Evolutionary conservation across 805 yeast genomes (phyloP), one percentile per base, ranked within the genome.

Genomic region (Yamadazyma ubonensis): DNA sequence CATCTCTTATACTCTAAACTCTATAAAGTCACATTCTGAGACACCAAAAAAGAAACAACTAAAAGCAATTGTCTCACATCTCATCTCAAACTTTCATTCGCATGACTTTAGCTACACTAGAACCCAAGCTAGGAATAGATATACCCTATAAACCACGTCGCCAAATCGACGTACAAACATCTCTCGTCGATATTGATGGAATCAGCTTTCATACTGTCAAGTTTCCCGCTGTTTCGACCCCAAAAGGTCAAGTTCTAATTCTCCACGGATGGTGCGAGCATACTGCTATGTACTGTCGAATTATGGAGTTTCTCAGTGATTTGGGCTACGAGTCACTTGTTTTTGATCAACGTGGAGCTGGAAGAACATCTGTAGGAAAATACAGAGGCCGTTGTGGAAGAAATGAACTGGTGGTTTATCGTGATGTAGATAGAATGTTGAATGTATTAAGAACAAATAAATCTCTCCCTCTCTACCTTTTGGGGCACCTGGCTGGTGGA

Each of bases 401-500:
- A 1, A 64, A 75, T 50, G 87, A 83, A 43, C 52, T 45, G 33
- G 73, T 73, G 46, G 75, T 77, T 2, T 78, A 76, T 53, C 63
- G 70, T 19, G 90, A 81, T 53, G 63, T 85, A 49, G 79, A 81
- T 43, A 73, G 65, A 49, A 74, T 85, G 60, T 58, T 81, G 36
- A 64, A 73, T 39, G 54, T 65, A 65, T 19, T 43, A 38, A 10
- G 17, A 26, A 12, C 11, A 10, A 18, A 15, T 7, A 26, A 19
- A 6, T 8, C 27, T 9, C 11, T 55, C 55, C 26, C 34, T 37
- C 22, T 83, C 21, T 73, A 66, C 51, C 51, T 86, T 33, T 63
- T 74, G 49, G 88, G 90, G 1, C 88, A 81, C 49, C 84, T 90
- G 5, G 83, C 85, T 87, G 95, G 95, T 31, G 90, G 91, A 12